phyloP scores from a whole-genome alignment of 441 rosid genomes.

The Sinapis alba region DNA sequence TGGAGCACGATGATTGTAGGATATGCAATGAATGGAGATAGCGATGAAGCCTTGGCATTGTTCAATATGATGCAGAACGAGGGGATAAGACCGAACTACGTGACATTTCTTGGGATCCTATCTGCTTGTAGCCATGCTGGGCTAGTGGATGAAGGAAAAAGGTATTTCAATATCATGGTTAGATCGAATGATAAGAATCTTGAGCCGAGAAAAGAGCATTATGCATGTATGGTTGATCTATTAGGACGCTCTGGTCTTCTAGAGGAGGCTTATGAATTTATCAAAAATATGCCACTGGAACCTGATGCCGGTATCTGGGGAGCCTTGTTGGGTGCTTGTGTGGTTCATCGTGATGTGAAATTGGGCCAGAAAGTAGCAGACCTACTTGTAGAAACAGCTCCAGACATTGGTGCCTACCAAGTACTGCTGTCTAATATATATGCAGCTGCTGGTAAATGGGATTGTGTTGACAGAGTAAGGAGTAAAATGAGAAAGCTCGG shows the following conservation, averaged over 20 bases:
- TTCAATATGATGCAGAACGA: slow-evolving; percentile 42
- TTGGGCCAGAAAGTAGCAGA: slow-evolving; percentile 50
- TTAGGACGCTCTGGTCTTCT: slow-evolving; percentile 48
- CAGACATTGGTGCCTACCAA: slow-evolving; percentile 49
- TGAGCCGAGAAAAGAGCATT: slow-evolving; percentile 48
- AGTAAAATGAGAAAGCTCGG: slow-evolving; percentile 44
- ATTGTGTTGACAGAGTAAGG: slow-evolving; percentile 46
- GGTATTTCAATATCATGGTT: slow-evolving; percentile 39
- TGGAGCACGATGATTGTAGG: slow-evolving; percentile 57
- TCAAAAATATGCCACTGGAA: slow-evolving; percentile 47
- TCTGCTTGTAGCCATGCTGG: slow-evolving; percentile 54
- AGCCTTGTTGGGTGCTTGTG: slow-evolving; percentile 51
- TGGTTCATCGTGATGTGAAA: slow-evolving; percentile 36
- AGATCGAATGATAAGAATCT: slow-evolving; percentile 36
- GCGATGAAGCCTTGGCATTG: slow-evolving; percentile 46
- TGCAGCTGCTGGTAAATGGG: slow-evolving; percentile 54
- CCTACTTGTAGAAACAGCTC: slow-evolving; percentile 41
- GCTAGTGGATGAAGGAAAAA: slow-evolving; percentile 44
- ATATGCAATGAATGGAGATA: slow-evolving; percentile 49
- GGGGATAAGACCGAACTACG: slow-evolving; percentile 45
- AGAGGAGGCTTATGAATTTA: slow-evolving; percentile 45
- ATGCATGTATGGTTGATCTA: slow-evolving; percentile 52
- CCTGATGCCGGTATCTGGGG: slow-evolving; percentile 51
- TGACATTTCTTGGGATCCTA: slow-evolving; percentile 47
- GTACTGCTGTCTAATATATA: slow-evolving; percentile 49